phyloP scores from a whole-genome alignment of 1,284 basidiomycete genomes.

The Golubevia sp. region DNA sequence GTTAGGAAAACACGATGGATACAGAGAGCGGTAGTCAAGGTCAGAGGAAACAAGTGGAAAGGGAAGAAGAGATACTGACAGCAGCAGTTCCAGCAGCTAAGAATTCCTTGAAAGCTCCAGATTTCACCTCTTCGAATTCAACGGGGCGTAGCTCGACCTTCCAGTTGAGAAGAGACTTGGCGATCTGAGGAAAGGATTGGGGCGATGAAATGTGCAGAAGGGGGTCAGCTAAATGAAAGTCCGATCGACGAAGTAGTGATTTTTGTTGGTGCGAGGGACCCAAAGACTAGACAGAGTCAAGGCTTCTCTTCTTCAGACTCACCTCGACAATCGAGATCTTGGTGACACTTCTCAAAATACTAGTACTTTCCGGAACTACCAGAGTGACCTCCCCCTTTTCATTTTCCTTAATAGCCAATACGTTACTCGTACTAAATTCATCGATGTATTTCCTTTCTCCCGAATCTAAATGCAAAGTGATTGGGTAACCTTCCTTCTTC shows the following conservation, averaged over 20 bases:
- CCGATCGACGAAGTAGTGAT: background rate
- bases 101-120: constrained; percentile 37
- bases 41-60: background rate
- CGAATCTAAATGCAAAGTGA: constrained; percentile 57
- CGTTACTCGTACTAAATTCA: constrained; percentile 40
- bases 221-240: background rate
- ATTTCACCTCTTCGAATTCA: constrained; percentile 41
- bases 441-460: constrained; percentile 30
- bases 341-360: constrained; percentile 36
- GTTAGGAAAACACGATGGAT: background rate
- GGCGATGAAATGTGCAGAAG: constrained; percentile 26
- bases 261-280: no score
- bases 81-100: constrained; percentile 57
- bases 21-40: background rate
- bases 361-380: constrained; percentile 34
- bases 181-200: constrained; percentile 36
- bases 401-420: constrained; percentile 24
- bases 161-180: constrained; percentile 56
- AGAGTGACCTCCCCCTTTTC: constrained; percentile 10
- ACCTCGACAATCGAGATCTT: constrained; percentile 33
- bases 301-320: no score
- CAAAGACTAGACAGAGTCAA: no score
- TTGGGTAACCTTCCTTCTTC: constrained; percentile 59
- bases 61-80: constrained; percentile 12
- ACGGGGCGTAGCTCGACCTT: constrained; percentile 55